Evolutionary conservation across 371 early-diverging fungal species (phyloP), one percentile per base, ranked within the genome.

Genomic region (Blakeslea trispora): DNA sequence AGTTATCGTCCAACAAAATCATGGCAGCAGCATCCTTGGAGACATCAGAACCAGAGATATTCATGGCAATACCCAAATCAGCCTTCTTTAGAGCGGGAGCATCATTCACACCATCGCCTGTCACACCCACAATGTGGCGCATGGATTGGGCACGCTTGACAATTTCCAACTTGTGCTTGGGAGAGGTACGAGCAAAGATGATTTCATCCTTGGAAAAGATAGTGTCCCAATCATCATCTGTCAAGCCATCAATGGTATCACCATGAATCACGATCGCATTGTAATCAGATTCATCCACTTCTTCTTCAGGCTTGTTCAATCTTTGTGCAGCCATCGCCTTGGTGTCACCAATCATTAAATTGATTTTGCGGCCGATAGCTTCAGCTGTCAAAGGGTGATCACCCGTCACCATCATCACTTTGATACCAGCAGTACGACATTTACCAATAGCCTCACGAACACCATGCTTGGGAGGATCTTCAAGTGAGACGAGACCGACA

Each of bases 101-200:
- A 66, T 98, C 98, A 64, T 98, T 99, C 60, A 95, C 90, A 41
- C 99, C 99, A 71, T 99, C 99, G 24, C 99, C 99, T 2, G 92
- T 70, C 24, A 83, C 77, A 28, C 79, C 80, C 18, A 78, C 79
- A 22, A 74, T 72, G 41, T 71, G 71, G 23, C 71, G 67, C 34
- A 58, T 50, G 3, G 70, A 59, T 61, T 82, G 75, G 43, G 78
- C 59, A 18, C 50, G 49, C 23, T 66, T 66, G 28, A 82, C 78
- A 24, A 81, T 72, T 13, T 67, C 61, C 0, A 75, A 66, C 34
- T 79, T 83, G 43, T 82, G 83, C 17, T 81, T 64, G 1, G 83
- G 83, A 0, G 83, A 79, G 14, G 81, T 58, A 48, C 81, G 75
- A 42, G 83, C 83, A 74, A 82, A 82, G 43, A 82, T 68, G 15